Base-by-base conservation (phyloP, 2,329 filamentous ascomycete genomes). In the Didymella exigua region DNA sequence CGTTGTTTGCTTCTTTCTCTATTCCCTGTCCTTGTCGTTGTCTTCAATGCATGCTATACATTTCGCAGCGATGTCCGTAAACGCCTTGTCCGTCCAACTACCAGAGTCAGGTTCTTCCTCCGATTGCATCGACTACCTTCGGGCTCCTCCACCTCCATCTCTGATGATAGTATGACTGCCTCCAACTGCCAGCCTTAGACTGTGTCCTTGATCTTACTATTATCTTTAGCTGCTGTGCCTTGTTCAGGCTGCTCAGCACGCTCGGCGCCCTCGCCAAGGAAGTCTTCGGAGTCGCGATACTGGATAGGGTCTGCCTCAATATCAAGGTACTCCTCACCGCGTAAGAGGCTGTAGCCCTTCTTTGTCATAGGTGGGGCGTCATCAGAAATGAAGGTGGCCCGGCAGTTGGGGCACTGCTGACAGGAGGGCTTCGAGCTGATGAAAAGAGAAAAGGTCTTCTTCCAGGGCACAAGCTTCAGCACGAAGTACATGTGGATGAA, bases 341-440 rank as follows among this genome's bases (percentile, higher is more conserved):
- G 48, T 6, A 56, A 24, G 13, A 56, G 54, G 26, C 54, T 56
- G 43, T 56, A 56, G 21, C 54, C 54, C 38, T 56, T 50, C 26
- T 50, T 48, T 5, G 26, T 56, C 21, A 34, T 51, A 11, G 42
- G 36, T 16, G 30, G 11, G 26, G 24, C 24, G 24, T 23, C 18
- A 30, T 26, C 24, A 24, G 48, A 24, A 11, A 44, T 19, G 33
- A 56, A 52, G 9, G 33, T 47, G 4, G 47, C 47, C 24, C 52
- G 42, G 27, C 54, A 56, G 18, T 56, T 48, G 3, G 48, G 54
- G 27, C 54, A 56, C 37, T 52, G 47, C 43, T 51, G 54, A 21
- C 43, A 56, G 10, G 36, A 11, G 5, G 7, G 21, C 4, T 18
- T 26, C n/a, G 7, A n/a, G 3, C 23, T 30, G 24, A 16, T 36